Evolutionary conservation across 169 alveolate species (phyloP).

Genomic region (Plasmodium cynomolgi): DNA sequence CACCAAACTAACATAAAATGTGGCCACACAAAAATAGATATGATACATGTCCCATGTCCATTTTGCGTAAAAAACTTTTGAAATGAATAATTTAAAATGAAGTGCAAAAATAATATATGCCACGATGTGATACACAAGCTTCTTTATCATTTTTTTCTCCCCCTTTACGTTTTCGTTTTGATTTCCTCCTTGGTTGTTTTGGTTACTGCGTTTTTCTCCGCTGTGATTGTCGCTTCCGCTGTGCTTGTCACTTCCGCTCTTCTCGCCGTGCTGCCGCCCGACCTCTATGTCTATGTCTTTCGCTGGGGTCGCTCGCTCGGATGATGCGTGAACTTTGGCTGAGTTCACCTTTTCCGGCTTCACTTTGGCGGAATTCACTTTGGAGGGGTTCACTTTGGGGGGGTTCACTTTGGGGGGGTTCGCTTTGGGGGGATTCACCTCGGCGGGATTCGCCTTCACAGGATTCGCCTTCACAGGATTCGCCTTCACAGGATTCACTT

Average conservation of each 20-base stretch:
- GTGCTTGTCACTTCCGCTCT: not conserved
- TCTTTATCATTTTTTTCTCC: conserved; percentile 43
- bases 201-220: not conserved
- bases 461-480: not conserved
- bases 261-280: not conserved
- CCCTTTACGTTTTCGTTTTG: not conserved
- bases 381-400: not conserved
- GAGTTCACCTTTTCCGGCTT: not conserved
- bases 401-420: not conserved
- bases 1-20: not conserved
- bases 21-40: conserved; percentile 29
- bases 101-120: conserved; percentile 36
- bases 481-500: not conserved
- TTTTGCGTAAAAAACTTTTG: not conserved
- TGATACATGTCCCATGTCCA: conserved; percentile 62
- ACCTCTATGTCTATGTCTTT: not conserved
- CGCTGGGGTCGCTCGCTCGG: not conserved
- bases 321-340: not conserved
- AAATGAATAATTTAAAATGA: conserved; percentile 38
- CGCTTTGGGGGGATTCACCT: not conserved
- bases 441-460: not conserved
- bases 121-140: conserved; percentile 48
- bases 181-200: not conserved
- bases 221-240: not conserved
- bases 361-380: not conserved